Percentiles rank a stretch among this genome's conserved stretches.
phyloP scores from a whole-genome alignment of 352 stramenopile species.

The Globisporangium paroecandrum region DNA sequence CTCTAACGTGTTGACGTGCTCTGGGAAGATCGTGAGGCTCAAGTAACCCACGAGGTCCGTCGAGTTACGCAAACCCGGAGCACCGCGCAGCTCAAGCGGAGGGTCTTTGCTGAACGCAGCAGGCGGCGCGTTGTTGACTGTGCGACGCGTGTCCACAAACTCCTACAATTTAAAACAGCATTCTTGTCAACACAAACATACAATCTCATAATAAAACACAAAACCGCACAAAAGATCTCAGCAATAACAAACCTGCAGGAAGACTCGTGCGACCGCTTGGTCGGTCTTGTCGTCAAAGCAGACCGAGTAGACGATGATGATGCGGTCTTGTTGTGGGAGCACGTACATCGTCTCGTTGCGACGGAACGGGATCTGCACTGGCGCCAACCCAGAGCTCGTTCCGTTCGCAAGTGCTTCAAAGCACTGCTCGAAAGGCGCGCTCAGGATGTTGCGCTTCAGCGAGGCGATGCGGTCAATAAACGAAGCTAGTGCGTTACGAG shows the following conservation, averaged over 20 bases:
- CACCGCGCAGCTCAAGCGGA: conserved; percentile 79
- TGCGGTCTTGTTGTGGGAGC: conserved; percentile 80
- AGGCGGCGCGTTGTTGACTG: conserved; percentile 93
- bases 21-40: conserved; percentile 85
- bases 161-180: conserved; percentile 42
- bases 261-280: conserved; percentile 87
- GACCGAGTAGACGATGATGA: conserved; percentile 91
- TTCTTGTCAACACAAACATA: too few relatives aligned
- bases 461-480: conserved; percentile 72
- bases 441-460: conserved; percentile 83
- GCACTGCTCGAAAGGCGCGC: conserved; percentile 76
- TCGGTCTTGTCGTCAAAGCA: conserved; percentile 94
- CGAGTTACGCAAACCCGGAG: conserved; percentile 55
- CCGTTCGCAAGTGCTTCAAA: conserved; percentile 75
- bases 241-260: conserved; percentile 56
- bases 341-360: conserved; percentile 86
- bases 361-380: conserved; percentile 84
- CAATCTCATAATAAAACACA: too few relatives aligned
- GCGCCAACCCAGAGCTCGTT: conserved; percentile 45
- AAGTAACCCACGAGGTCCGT: conserved; percentile 88
- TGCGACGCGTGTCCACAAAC: conserved; percentile 89
- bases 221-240: background rate
- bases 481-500: conserved; percentile 32
- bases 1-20: conserved; percentile 83
- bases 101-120: conserved; percentile 89